Evolutionary conservation across 192 early-diverging fungal genomes (phyloP), one percentile per base, ranked within the genome.

Genomic region (Coemansia asiatica): DNA sequence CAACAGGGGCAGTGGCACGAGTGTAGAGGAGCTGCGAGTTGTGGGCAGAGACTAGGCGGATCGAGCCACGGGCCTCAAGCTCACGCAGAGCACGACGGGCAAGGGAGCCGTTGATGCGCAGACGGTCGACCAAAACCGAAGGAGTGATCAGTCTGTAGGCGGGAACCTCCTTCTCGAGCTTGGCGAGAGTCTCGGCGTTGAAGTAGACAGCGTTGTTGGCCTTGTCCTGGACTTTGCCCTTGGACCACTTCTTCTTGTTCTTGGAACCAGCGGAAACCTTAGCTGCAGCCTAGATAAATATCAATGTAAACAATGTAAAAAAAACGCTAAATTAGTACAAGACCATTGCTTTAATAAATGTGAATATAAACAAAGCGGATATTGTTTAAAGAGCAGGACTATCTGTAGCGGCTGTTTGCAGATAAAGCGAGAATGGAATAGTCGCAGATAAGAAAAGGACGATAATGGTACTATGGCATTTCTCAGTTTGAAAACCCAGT

Each of bases 161-260:
- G 68, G 95, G 97, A 16, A 95, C 96, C 86, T 99, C 97, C 94
- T 99, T 99, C 88, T 92, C 91, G 50, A 99, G 88, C 88, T 94
- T 95, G 73, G 97, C 96, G 79, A 96, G 95, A 68, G 96, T 98
- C 70, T 93, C 81, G 83, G 95, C 93, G 86, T 97, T 93, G 74
- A 99, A 92, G 83, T 91, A 83, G 74, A 99, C 96, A 79, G 92
- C 86, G 91, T 99, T 98, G 93, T 99, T 97, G 82, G 96, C 91
- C 93, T 98, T 98, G 83, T 99, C 97, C 94, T 98, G 97, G 65
- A 95, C 94, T 89, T 96, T 96, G 75, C 93, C 93, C 89, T 95
- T 95, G 67, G 97, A 99, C 97, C 97, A 99, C 93, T 99, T 99
- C 96, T 95, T 84, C 82, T 84, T 84, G 56, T 66, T 71, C 72